Percentiles rank a stretch among this genome's conserved stretches.
These are phyloP conservation scores for Paraphysoderma sedebokerense DNA, from an alignment of 371 early-diverging fungal species.

Conservation along the genomic window DNA sequence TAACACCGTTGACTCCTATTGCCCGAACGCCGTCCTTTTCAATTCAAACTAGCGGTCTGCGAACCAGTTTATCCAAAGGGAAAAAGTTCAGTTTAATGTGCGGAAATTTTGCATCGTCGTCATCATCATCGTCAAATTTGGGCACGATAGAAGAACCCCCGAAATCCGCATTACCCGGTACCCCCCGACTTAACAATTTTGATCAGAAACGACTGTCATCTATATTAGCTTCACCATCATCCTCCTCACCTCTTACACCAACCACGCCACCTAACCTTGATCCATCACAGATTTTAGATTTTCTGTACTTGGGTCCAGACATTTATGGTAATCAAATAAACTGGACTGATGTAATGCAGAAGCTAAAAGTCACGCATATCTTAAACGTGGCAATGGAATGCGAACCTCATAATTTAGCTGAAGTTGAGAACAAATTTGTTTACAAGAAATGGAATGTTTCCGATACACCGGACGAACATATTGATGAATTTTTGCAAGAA, in stretches of 20 bases:
- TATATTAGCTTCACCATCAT: background rate
- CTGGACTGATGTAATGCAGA: background rate
- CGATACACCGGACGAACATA: background rate
- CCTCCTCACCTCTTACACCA: background rate
- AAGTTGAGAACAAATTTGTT: background rate
- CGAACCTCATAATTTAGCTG: background rate
- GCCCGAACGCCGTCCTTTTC: background rate
- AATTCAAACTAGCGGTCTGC: background rate
- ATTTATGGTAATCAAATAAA: background rate
- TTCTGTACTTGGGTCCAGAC: background rate
- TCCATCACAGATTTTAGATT: background rate
- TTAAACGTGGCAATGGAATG: background rate
- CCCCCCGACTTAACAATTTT: background rate
- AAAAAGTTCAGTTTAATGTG: too few species aligned
- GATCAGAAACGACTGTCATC: background rate
- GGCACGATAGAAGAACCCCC: background rate
- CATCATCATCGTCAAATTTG: background rate
- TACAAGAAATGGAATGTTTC: background rate
- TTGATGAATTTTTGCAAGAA: background rate
- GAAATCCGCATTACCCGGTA: background rate
- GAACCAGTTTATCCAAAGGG: background rate
- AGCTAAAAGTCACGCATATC: background rate
- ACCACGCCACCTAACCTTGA: background rate
- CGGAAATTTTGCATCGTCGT: too few species aligned
- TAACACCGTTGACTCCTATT: background rate